These are phyloP conservation scores for Myxozyma melibiosi DNA, from an alignment of 805 yeast species.

Conservation along the genomic window DNA sequence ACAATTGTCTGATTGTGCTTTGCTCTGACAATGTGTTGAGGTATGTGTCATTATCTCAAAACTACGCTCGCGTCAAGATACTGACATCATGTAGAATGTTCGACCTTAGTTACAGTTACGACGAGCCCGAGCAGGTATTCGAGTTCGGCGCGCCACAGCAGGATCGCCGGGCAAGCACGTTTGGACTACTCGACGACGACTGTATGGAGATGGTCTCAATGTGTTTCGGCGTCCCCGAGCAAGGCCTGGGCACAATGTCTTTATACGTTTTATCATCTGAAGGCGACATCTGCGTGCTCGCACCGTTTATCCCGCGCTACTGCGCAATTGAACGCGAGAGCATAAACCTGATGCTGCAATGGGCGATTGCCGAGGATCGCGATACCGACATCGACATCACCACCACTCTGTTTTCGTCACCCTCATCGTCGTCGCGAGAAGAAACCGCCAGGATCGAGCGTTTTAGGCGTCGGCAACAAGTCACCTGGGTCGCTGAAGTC, in stretches of 20 bases:
- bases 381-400: slow-evolving; percentile 15
- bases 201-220: slow-evolving; percentile 45
- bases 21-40: slow-evolving; percentile 17
- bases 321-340: slow-evolving; percentile 34
- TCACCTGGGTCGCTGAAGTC: slow-evolving; percentile 44
- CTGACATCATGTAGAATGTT: slow-evolving; percentile 32
- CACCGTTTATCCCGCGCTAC: slow-evolving; percentile 63
- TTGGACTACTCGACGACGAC: slow-evolving; percentile 18
- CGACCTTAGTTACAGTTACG: slow-evolving; percentile 42
- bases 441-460: slow-evolving; percentile 9
- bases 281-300: slow-evolving; percentile 61
- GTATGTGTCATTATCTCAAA: background rate
- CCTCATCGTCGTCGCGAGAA: background rate
- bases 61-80: background rate
- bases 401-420: background rate
- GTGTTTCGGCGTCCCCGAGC: slow-evolving; percentile 49
- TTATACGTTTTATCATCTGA: slow-evolving; percentile 56
- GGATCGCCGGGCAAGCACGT: slow-evolving; percentile 9
- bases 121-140: slow-evolving; percentile 36
- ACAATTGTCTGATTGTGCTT: slow-evolving; percentile 24
- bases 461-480: slow-evolving; percentile 38
- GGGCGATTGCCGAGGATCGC: slow-evolving; percentile 40
- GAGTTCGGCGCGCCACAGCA: slow-evolving; percentile 12
- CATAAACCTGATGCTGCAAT: slow-evolving; percentile 43
- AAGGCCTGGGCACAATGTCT: slow-evolving; percentile 51